phyloP scores from a whole-genome alignment of 495 filamentous ascomycete species.

The Hypoxylon lienhwacheense region DNA sequence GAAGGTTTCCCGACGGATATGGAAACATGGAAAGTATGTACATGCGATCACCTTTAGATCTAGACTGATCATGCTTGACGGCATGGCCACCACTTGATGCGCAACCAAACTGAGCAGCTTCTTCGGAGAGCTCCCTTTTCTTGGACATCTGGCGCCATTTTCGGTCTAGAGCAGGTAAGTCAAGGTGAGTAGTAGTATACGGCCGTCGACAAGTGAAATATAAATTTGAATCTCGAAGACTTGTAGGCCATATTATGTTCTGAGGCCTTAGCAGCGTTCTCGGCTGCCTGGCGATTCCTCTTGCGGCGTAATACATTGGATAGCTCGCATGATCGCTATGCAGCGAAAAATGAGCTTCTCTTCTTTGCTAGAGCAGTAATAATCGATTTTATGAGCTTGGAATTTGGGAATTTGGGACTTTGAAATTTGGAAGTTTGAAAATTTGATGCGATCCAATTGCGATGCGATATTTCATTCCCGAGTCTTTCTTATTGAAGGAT shows the following conservation, averaged over 20 bases:
- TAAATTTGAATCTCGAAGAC: conserved; percentile 7
- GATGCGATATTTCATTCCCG: no score
- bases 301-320: conserved; percentile 32
- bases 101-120: background rate
- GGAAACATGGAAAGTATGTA: conserved; percentile 93
- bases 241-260: conserved; percentile 4
- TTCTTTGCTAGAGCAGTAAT: background rate
- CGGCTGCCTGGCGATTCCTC: conserved; percentile 27
- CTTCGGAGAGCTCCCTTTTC: conserved; percentile 8
- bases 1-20: conserved; percentile 86
- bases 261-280: conserved; percentile 25
- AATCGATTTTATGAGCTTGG: background rate
- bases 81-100: background rate
- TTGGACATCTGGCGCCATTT: conserved; percentile 69
- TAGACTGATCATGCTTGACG: background rate
- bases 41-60: conserved; percentile 52
- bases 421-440: background rate
- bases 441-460: no score
- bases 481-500: no score
- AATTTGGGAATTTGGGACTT: no score
- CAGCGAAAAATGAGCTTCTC: background rate
- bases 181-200: conserved; percentile 51
- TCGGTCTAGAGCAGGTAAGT: conserved; percentile 65
- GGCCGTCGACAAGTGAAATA: conserved; percentile 25
- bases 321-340: conserved; percentile 20